Conservation (phyloP, 176 grass and related monocot species). For the Cymbopogon citratus region DNA sequence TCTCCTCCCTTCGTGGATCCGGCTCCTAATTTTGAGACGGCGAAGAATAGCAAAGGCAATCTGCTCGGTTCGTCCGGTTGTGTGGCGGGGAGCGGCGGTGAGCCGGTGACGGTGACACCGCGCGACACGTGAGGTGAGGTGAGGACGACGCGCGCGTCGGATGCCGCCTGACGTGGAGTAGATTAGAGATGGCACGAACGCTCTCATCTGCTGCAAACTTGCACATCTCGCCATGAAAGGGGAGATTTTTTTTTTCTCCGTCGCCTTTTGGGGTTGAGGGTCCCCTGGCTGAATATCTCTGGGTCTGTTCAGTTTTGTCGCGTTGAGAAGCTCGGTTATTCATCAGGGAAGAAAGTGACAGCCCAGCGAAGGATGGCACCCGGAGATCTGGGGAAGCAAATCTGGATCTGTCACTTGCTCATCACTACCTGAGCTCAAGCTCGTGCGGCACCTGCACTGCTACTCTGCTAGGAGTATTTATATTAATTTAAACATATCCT, state of each 20-base stretch:
- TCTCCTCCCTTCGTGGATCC: slow-evolving; percentile 14
- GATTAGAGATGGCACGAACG: too few relatives aligned
- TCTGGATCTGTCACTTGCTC: slow-evolving; percentile 4
- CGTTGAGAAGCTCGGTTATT: neutral
- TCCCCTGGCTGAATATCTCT: neutral
- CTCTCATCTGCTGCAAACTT: neutral
- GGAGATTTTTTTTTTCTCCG: neutral
- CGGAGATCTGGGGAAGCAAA: neutral
- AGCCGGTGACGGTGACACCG: neutral
- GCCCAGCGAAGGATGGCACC: neutral
- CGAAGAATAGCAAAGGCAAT: neutral
- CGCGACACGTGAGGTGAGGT: slow-evolving; percentile 46
- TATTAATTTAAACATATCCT: too few relatives aligned
- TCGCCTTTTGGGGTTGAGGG: too few relatives aligned
- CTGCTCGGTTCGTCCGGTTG: neutral
- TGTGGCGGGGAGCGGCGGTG: slow-evolving; percentile 23
- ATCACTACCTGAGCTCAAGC: neutral
- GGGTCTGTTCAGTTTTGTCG: slow-evolving; percentile 1
- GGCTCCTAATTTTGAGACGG: slow-evolving; percentile 23
- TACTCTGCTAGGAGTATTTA: neutral
- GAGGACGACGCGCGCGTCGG: slow-evolving; percentile 32
- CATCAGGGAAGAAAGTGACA: neutral
- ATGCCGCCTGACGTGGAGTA: too few relatives aligned
- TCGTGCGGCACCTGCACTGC: neutral
- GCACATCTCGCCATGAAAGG: neutral